Evolutionary conservation across 1,284 basidiomycete genomes (phyloP).

Genomic region (Rhodofomes roseus): DNA sequence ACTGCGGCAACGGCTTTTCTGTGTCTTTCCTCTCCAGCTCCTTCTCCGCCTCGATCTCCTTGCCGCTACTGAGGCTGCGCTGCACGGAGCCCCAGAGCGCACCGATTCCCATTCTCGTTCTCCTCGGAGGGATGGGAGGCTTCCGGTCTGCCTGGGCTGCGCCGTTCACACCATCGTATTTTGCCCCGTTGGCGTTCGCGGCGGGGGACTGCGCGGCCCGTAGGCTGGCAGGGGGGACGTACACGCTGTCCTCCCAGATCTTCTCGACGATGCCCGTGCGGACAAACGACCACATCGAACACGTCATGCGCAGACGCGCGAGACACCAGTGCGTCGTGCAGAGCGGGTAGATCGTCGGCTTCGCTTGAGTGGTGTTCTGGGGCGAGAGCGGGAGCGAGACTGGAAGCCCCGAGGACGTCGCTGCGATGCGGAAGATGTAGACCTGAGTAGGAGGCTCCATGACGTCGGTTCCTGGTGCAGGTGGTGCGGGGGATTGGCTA

Average conservation of each 20-base stretch:
- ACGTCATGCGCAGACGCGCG: constrained; percentile 77
- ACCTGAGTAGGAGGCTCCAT: constrained; percentile 36
- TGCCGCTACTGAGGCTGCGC: constrained; percentile 23
- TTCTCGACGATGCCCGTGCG: constrained; percentile 78
- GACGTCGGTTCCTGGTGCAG: background rate
- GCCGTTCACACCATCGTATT: constrained; percentile 15
- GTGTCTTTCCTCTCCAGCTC: constrained; percentile 6
- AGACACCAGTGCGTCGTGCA: constrained; percentile 80
- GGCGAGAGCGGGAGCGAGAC: constrained; percentile 24
- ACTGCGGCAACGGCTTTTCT: constrained; percentile 15
- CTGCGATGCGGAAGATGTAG: constrained; percentile 57
- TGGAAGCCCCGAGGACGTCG: constrained; percentile 26
- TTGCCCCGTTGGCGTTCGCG: constrained; percentile 16
- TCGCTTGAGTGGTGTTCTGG: constrained; percentile 19
- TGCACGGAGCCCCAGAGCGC: constrained; percentile 33
- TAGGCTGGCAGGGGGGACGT: constrained; percentile 26
- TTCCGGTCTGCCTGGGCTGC: constrained; percentile 10
- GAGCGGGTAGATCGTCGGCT: constrained; percentile 55
- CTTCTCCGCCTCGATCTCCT: constrained; percentile 11
- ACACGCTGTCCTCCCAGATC: constrained; percentile 76
- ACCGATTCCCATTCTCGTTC: constrained; percentile 28
- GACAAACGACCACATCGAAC: constrained; percentile 89
- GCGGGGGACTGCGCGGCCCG: constrained; percentile 15
- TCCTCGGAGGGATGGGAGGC: constrained; percentile 29
- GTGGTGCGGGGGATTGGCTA: constrained; percentile 30